These are phyloP conservation scores for Leccinellum albellum DNA, from an alignment of 768 basidiomycete genomes.

Conservation along the genomic window DNA sequence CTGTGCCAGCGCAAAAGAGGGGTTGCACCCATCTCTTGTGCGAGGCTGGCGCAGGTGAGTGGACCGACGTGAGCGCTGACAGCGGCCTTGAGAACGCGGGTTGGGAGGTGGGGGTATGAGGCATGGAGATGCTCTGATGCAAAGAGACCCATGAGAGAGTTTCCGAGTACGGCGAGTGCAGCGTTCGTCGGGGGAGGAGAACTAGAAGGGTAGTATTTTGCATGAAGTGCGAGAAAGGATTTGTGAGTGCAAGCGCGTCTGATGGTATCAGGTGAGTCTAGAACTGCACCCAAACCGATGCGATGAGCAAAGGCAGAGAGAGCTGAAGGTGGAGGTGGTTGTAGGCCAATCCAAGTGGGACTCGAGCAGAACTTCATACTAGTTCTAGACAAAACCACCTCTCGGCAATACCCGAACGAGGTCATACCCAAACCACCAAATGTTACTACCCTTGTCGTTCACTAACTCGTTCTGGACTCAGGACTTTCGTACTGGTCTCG, in stretches of 20 bases:
- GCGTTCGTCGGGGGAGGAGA: conserved; percentile 64
- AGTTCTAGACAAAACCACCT: no score
- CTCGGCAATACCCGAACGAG: conserved; percentile 28
- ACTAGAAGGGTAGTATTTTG: conserved; percentile 53
- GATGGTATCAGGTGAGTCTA: conserved; percentile 50
- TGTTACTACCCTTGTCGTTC: conserved; percentile 87
- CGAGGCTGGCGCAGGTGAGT: conserved; percentile 76
- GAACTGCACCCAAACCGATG: conserved; percentile 62
- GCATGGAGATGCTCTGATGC: conserved; percentile 78
- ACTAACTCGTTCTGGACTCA: conserved; percentile 94
- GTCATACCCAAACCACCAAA: conserved; percentile 28
- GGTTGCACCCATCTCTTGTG: conserved; percentile 77
- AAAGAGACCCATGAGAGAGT: conserved; percentile 87
- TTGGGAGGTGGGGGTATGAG: conserved; percentile 86
- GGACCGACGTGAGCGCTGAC: conserved; percentile 91
- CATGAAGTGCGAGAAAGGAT: conserved; percentile 56
- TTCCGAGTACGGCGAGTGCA: conserved; percentile 72
- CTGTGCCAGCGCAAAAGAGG: conserved; percentile 81
- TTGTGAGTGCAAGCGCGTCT: conserved; percentile 79
- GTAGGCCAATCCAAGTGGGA: conserved; percentile 69
- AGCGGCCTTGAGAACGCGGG: conserved; percentile 85
- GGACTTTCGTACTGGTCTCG: conserved; percentile 81
- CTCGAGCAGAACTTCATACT: no score
- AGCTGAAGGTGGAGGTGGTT: conserved; percentile 68
- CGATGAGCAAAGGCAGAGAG: conserved; percentile 75